Conservation (phyloP, 106 monocot genomes). For the Platanthera zijinensis region DNA sequence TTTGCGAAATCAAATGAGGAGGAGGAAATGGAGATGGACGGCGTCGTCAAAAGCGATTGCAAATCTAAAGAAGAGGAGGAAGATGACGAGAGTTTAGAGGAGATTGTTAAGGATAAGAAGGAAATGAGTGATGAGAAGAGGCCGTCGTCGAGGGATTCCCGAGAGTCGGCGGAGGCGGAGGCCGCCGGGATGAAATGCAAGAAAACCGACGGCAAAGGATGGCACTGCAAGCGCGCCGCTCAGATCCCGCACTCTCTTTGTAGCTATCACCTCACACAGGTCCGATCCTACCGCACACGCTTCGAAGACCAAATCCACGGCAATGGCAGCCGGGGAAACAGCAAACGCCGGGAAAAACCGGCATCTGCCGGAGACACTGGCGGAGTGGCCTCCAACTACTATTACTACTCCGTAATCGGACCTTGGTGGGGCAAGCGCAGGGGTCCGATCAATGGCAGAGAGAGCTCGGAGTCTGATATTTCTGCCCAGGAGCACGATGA, state of each 20-base stretch:
- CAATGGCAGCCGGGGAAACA: neutral
- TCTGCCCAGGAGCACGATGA: neutral
- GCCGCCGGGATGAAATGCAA: neutral
- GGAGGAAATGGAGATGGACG: neutral
- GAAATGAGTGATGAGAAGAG: too few relatives aligned
- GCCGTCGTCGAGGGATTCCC: too few relatives aligned
- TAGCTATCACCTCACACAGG: conserved; percentile 14
- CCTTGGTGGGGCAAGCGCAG: conserved; percentile 45
- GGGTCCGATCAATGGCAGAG: neutral
- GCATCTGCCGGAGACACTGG: conserved; percentile 21
- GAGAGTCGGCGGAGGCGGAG: neutral
- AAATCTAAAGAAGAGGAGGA: neutral
- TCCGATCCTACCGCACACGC: conserved; percentile 8
- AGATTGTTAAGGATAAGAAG: neutral
- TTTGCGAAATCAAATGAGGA: neutral
- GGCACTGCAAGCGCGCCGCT: conserved; percentile 10
- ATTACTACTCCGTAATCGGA: conserved; percentile 49
- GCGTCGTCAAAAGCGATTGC: neutral
- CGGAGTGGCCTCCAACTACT: conserved; percentile 16
- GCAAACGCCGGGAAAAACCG: neutral
- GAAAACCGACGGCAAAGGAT: conserved; percentile 15
- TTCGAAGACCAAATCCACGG: neutral
- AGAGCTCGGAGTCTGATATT: neutral
- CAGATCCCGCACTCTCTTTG: conserved; percentile 6
- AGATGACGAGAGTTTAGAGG: neutral